A percentile compares a stretch with the other conserved stretches of the same genome.
Evolutionary conservation across 2,329 filamentous ascomycete species (phyloP).

Genomic region (Clonostachys sp.): DNA sequence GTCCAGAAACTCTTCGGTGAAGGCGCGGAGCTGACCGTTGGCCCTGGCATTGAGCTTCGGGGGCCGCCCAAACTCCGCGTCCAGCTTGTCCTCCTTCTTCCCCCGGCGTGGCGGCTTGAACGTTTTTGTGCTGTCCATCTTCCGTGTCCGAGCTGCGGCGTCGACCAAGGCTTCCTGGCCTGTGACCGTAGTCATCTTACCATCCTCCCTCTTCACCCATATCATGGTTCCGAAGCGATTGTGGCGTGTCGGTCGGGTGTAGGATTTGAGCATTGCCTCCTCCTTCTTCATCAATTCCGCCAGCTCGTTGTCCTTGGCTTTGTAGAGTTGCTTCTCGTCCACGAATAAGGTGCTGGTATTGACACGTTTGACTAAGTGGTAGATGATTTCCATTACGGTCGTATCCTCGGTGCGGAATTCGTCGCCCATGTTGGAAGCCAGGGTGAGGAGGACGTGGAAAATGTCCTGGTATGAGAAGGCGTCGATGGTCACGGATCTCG

Average conservation of each 20-base stretch:
- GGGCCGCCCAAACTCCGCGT: slow-evolving; percentile 72
- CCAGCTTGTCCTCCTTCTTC: slow-evolving; percentile 56
- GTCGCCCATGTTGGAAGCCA: slow-evolving; percentile 89
- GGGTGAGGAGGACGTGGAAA: slow-evolving; percentile 76
- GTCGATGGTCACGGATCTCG: slow-evolving; percentile 81
- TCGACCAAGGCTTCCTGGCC: slow-evolving; percentile 82
- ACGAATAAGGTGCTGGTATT: slow-evolving; percentile 82
- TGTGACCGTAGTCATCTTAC: slow-evolving; percentile 79
- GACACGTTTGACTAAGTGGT: slow-evolving; percentile 87
- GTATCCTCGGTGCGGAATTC: slow-evolving; percentile 90
- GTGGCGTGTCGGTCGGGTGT: slow-evolving; percentile 79
- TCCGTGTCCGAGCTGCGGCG: slow-evolving; percentile 67
- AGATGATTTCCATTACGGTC: slow-evolving; percentile 85
- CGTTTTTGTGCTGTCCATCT: slow-evolving; percentile 88
- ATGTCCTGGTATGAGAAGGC: slow-evolving; percentile 89
- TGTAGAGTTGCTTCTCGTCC: slow-evolving; percentile 66
- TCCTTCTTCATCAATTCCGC: slow-evolving; percentile 75
- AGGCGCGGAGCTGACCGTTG: slow-evolving; percentile 71
- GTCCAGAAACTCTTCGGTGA: slow-evolving; percentile 91
- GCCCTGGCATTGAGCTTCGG: slow-evolving; percentile 67
- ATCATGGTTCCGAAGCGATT: slow-evolving; percentile 96
- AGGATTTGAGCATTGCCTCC: slow-evolving; percentile 72
- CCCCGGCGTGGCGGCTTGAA: slow-evolving; percentile 75
- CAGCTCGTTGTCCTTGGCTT: slow-evolving; percentile 69
- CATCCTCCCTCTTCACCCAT: slow-evolving; percentile 85